Base-by-base conservation (phyloP, 2,329 filamentous ascomycete species). In the Neonectria punicea region DNA sequence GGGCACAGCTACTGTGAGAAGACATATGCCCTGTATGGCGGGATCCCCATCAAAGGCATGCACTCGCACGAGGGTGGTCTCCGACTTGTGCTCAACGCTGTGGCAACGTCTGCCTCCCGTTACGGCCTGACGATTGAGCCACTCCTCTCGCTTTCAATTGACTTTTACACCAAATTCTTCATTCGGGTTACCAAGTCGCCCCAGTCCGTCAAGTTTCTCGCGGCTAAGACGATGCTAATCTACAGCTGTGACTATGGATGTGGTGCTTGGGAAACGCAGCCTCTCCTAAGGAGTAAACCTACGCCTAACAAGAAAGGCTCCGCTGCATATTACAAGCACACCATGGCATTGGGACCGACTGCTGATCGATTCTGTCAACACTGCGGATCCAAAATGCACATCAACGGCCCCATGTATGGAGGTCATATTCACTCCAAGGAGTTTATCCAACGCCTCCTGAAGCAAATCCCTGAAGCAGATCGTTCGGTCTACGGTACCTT, bases 1-100 rank as follows among this genome's bases (percentile, higher is more conserved):
- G 97, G 95, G 0, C 92, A 93, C 71, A 93, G 94, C 61, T 99
- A 98, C 76, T 90, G 93, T 2, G 96, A 99, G 78, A 99, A 99
- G 83, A 89, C 93, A 3, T 99, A 90, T 78, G 90, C 95, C 1
- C 84, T 97, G n/a, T 99, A 99, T 75, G 96, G 96, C 4, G 96
- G 96, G 36, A 83, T 94, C 16, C 93, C 96, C 0, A 82, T 95
- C 65, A 97, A 97, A 80, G 94, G 94, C 1, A 84, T 87, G 54
- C 90, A 93, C 75, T 95, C 92, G 25, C 96, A 99, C 73, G 96
- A 99, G 80, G 94, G 88, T 34, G 96, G 95, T 1, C 80, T 99
- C 58, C 91, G 96, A 5, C 84, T 99, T 10, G 93, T 99, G 55
- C 80, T 99, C 13, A 89, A 98, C 76, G 88, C 91, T 4, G 88